Conservation (phyloP, 2,329 filamentous ascomycete species). For the Pseudogymnoascus sp. region DNA sequence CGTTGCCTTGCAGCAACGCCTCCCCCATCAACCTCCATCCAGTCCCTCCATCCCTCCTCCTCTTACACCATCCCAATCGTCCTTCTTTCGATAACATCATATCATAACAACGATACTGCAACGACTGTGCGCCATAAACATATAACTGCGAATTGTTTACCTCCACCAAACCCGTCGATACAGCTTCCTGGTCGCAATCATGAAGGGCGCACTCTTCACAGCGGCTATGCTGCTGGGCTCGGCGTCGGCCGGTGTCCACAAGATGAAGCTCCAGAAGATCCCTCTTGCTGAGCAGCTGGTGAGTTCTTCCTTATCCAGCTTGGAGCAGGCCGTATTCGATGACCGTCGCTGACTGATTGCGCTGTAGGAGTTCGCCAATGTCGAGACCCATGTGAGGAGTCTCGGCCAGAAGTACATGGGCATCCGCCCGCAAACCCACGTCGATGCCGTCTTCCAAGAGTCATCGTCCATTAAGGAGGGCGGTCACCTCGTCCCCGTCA, state of each 20-base stretch:
- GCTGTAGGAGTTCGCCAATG: slow-evolving; percentile 60
- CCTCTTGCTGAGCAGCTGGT: slow-evolving; percentile 88
- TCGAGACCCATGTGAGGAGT: slow-evolving; percentile 71
- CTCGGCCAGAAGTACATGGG: slow-evolving; percentile 97
- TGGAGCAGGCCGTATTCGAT: slow-evolving; percentile 7
- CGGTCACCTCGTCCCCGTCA: slow-evolving; percentile 75
- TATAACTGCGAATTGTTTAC: not conserved
- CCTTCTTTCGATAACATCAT: not conserved
- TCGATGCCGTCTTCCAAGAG: slow-evolving; percentile 72
- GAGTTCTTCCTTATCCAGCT: slow-evolving; percentile 32
- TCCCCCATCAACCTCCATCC: not conserved
- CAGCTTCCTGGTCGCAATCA: slow-evolving; percentile 34
- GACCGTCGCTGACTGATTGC: slow-evolving; percentile 18
- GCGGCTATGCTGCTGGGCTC: slow-evolving; percentile 74
- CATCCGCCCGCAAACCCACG: slow-evolving; percentile 57
- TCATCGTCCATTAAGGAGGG: slow-evolving; percentile 52
- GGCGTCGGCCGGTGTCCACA: slow-evolving; percentile 80
- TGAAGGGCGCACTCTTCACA: slow-evolving; percentile 79
- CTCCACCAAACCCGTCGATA: not conserved
- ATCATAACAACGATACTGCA: not conserved
- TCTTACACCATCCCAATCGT: not conserved
- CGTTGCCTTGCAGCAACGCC: slow-evolving; percentile 2
- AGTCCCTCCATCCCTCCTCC: not conserved
- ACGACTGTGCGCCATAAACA: not conserved
- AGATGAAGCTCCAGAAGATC: slow-evolving; percentile 96